Percentiles rank a stretch among this genome's conserved stretches.
phyloP scores from a whole-genome alignment of 202 grass and related monocot species.

The Schoenoplectus triqueter region DNA sequence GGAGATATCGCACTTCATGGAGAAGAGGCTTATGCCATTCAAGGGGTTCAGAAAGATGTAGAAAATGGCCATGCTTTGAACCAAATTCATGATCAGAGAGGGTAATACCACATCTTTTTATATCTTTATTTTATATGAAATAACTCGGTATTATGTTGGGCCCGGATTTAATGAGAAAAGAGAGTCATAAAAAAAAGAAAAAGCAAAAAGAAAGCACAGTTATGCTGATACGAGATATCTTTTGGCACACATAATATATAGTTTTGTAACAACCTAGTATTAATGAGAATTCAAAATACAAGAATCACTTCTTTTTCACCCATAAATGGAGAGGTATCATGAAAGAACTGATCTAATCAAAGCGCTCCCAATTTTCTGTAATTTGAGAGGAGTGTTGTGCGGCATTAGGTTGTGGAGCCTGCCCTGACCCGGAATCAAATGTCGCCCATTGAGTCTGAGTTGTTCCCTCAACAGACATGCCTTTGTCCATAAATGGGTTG shows the following conservation, averaged over 20 bases:
- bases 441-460: slow-evolving; percentile 85
- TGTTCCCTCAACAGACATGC: slow-evolving; percentile 55
- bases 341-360: slow-evolving; percentile 51
- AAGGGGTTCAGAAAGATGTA: background rate
- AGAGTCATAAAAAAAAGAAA: background rate
- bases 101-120: background rate
- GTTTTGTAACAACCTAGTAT: background rate
- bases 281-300: slow-evolving; percentile 18
- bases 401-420: slow-evolving; percentile 60
- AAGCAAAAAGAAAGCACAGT: background rate
- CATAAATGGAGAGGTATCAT: background rate
- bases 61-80: background rate
- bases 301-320: background rate
- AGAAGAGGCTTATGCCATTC: slow-evolving; percentile 51
- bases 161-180: background rate
- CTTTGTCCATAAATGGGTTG: slow-evolving; percentile 59
- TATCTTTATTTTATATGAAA: background rate
- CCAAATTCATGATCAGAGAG: slow-evolving; percentile 10
- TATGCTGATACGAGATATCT: background rate
- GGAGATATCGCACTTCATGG: slow-evolving; percentile 71
- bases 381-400: slow-evolving; percentile 45
- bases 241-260: slow-evolving; percentile 1
- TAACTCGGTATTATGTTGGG: background rate
- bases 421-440: slow-evolving; percentile 68
- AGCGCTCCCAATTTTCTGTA: slow-evolving; percentile 73